phyloP scores from a whole-genome alignment of 176 grass and related monocot species.

The Hordeum marinum region DNA sequence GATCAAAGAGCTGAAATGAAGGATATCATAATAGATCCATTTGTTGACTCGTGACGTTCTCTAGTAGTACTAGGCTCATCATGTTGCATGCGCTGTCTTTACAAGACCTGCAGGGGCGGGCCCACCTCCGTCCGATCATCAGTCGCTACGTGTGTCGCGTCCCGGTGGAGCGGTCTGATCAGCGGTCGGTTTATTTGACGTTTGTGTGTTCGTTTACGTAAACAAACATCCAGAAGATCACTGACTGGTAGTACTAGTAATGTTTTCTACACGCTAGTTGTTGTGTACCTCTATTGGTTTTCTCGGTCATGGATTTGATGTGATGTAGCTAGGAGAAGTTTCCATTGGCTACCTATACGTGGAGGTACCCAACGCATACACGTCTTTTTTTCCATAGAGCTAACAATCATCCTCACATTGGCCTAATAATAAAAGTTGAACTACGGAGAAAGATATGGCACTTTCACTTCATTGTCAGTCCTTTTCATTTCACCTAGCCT shows the following conservation, averaged over 20 bases:
- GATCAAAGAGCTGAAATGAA: no score
- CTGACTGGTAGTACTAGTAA: no score
- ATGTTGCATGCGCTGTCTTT: no score
- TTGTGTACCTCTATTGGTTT: background rate
- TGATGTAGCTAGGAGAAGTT: background rate
- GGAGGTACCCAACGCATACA: background rate
- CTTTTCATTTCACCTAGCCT: background rate
- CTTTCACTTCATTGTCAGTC: background rate
- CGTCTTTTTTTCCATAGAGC: background rate
- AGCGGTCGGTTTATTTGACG: constrained; percentile 20
- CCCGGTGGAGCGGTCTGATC: background rate
- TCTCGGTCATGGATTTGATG: background rate
- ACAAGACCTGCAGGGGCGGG: no score
- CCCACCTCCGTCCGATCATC: background rate
- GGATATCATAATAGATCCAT: no score
- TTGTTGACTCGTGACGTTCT: no score
- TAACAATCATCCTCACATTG: background rate
- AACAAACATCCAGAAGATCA: background rate
- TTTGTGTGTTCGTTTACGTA: background rate
- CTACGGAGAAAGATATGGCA: background rate
- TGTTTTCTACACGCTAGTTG: background rate
- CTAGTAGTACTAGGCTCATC: no score
- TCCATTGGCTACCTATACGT: background rate
- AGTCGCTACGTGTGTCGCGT: background rate
- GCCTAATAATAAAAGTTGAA: no score